A percentile compares a stretch with the other conserved stretches of the same genome.
phyloP scores from a whole-genome alignment of 192 early-diverging fungal genomes.

The Chytriomyces sp. region DNA sequence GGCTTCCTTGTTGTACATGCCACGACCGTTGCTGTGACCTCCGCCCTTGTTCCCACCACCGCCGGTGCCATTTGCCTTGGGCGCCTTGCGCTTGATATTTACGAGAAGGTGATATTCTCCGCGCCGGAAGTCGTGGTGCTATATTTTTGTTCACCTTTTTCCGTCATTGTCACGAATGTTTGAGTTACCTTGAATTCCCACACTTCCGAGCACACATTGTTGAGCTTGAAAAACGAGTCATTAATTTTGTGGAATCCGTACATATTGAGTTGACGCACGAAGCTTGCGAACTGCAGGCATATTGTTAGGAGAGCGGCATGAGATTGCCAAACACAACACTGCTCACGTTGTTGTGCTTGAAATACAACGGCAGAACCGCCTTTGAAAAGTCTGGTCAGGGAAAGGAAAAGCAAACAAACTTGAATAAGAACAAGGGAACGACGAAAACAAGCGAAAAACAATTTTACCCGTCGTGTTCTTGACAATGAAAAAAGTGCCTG shows the following conservation, averaged over 20 bases:
- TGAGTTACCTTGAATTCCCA: constrained; percentile 51
- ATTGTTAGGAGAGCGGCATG: constrained; percentile 16
- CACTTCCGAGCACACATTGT: constrained; percentile 36
- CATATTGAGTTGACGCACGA: constrained; percentile 53
- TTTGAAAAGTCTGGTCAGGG: constrained; percentile 42
- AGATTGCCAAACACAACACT: not conserved
- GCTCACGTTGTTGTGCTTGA: constrained; percentile 51
- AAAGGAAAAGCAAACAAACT: not conserved
- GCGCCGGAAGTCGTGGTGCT: constrained; percentile 44
- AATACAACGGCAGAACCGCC: constrained; percentile 43
- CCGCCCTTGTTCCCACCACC: too few species aligned
- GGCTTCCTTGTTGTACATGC: constrained; percentile 7
- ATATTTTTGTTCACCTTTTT: not conserved
- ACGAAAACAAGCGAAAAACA: not conserved
- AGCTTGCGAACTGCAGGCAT: constrained; percentile 37
- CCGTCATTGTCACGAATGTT: not conserved
- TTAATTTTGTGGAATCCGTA: constrained; percentile 53
- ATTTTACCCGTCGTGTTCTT: constrained; percentile 38
- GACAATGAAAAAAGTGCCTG: constrained; percentile 47
- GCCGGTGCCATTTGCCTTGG: constrained; percentile 20
- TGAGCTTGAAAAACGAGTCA: constrained; percentile 36
- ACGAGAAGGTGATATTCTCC: constrained; percentile 35
- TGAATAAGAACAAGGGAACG: not conserved
- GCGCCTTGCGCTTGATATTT: constrained; percentile 45
- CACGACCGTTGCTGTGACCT: constrained; percentile 20